These are phyloP conservation scores for Mycena filopes DNA, from an alignment of 768 basidiomycete species.

Conservation along the genomic window DNA sequence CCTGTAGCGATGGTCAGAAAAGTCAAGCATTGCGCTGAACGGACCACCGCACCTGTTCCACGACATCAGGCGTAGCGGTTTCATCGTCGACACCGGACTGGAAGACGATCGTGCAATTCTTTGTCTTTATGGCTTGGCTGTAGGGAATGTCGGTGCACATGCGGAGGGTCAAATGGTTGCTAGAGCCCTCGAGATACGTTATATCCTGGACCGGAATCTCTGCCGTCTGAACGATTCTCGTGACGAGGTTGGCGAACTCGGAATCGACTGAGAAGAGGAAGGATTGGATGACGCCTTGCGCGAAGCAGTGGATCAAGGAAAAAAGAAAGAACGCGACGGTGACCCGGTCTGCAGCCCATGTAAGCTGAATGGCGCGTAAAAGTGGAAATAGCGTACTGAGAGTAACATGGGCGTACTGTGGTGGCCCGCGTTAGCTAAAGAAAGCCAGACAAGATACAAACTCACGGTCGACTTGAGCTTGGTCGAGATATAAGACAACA, in stretches of 20 bases:
- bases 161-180: slow-evolving; percentile 42
- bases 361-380: background rate
- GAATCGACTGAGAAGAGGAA: slow-evolving; percentile 58
- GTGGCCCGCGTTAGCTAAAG: background rate
- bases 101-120: slow-evolving; percentile 51
- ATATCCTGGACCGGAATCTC: slow-evolving; percentile 49
- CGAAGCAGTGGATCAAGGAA: slow-evolving; percentile 60
- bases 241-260: slow-evolving; percentile 48
- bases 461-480: slow-evolving; percentile 26
- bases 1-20: slow-evolving; percentile 6
- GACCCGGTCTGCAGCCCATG: slow-evolving; percentile 37
- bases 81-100: slow-evolving; percentile 33
- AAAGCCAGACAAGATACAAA: background rate
- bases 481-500: slow-evolving; percentile 6
- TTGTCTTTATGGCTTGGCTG: slow-evolving; percentile 40
- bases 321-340: slow-evolving; percentile 63
- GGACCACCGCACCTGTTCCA: slow-evolving; percentile 11
- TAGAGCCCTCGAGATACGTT: slow-evolving; percentile 47
- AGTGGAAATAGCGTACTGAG: slow-evolving; percentile 35
- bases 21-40: background rate
- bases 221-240: slow-evolving; percentile 48
- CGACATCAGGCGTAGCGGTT: background rate
- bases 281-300: slow-evolving; percentile 63
- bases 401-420: slow-evolving; percentile 51
- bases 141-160: slow-evolving; percentile 61